Evolutionary conservation across 2,329 filamentous ascomycete species (phyloP).

Genomic region (Fusarium papillatum): DNA sequence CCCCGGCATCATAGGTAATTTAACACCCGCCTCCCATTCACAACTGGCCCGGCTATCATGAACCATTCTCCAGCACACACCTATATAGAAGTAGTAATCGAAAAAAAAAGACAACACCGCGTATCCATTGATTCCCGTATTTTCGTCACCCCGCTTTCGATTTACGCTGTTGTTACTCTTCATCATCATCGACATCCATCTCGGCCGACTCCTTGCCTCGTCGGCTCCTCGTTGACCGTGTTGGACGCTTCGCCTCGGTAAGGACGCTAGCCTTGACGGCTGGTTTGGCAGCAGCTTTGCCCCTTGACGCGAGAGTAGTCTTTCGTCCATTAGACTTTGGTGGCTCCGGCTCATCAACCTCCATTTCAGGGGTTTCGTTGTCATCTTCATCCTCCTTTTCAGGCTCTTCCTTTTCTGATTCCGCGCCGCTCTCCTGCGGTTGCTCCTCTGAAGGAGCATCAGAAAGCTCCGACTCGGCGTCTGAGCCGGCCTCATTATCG

Average conservation of each 20-base stretch:
- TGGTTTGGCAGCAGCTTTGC: slow-evolving; percentile 40
- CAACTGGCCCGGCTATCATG: slow-evolving; percentile 16
- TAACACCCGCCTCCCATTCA: slow-evolving; percentile 15
- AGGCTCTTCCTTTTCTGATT: slow-evolving; percentile 18
- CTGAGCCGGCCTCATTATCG: slow-evolving; percentile 34
- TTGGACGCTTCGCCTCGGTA: slow-evolving; percentile 36
- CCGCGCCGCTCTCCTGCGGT: slow-evolving; percentile 21
- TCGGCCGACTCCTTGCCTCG: slow-evolving; percentile 46
- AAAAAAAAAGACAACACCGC: slow-evolving; percentile 25
- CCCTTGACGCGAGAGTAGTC: slow-evolving; percentile 30
- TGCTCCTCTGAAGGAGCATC: slow-evolving; percentile 35
- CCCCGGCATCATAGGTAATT: slow-evolving; percentile 30
- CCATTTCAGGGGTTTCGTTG: slow-evolving; percentile 28
- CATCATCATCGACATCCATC: slow-evolving; percentile 52
- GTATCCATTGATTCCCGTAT: slow-evolving; percentile 19
- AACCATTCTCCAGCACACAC: slow-evolving; percentile 16
- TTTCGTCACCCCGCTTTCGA: slow-evolving; percentile 14
- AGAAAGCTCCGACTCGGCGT: slow-evolving; percentile 38
- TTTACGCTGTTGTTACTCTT: slow-evolving; percentile 27
- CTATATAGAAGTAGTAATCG: slow-evolving; percentile 31
- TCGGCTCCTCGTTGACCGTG: slow-evolving; percentile 44
- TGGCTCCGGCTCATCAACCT: slow-evolving; percentile 35
- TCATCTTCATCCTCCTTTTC: slow-evolving; percentile 15
- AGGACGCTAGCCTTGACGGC: slow-evolving; percentile 42
- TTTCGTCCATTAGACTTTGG: slow-evolving; percentile 45